These are phyloP conservation scores for Nannochloris sp. DNA, from an alignment of 139 green algal genomes.

Conservation along the genomic window DNA sequence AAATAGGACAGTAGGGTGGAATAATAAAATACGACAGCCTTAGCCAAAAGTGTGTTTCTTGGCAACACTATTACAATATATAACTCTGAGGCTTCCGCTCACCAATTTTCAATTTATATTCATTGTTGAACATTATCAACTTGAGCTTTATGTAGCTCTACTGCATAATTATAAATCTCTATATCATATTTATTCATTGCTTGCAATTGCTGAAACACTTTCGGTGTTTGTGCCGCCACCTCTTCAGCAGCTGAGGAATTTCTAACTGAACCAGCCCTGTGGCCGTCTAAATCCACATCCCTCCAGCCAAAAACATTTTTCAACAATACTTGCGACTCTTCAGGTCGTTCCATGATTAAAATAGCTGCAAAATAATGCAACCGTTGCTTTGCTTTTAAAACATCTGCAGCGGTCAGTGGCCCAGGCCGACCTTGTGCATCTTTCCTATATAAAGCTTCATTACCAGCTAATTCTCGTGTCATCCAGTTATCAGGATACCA, in stretches of 20 bases:
- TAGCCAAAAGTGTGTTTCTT: too few species aligned
- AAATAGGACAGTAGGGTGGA: too few species aligned
- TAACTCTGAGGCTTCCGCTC: too few species aligned
- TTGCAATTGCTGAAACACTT: background rate
- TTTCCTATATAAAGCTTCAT: constrained; percentile 3
- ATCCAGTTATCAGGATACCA: constrained; percentile 17
- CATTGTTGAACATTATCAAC: too few species aligned
- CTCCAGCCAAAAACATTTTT: constrained; percentile 11
- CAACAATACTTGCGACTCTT: background rate
- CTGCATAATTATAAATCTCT: constrained; percentile 21
- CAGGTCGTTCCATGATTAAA: constrained; percentile 8
- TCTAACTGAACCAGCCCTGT: background rate
- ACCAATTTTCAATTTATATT: too few species aligned
- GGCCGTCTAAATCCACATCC: background rate
- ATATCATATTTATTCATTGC: background rate
- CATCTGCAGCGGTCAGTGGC: constrained; percentile 3
- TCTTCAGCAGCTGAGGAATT: background rate
- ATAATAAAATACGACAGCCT: too few species aligned
- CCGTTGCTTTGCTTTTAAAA: background rate
- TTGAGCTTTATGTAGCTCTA: too few species aligned
- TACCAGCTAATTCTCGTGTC: constrained; percentile 12
- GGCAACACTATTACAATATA: too few species aligned
- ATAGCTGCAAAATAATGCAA: constrained; percentile 12
- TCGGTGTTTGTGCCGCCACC: background rate
- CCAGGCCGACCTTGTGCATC: background rate